A percentile compares a stretch with the other conserved stretches of the same genome.
Evolutionary conservation across 2,329 filamentous ascomycete species (phyloP).

Genomic region (Annulohypoxylon truncatum): DNA sequence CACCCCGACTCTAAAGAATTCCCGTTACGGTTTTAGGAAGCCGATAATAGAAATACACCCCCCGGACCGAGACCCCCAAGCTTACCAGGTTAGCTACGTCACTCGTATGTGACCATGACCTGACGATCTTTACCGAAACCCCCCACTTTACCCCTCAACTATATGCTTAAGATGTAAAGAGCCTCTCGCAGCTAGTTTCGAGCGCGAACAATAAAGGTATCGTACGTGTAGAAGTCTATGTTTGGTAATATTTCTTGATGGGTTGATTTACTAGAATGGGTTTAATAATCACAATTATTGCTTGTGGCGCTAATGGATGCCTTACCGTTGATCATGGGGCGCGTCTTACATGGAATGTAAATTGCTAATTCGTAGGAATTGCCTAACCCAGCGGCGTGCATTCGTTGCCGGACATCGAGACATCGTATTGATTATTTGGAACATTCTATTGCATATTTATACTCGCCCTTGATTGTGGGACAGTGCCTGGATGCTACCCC

Average conservation of each 20-base stretch:
- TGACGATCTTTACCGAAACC: slow-evolving; percentile 37
- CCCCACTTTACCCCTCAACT: slow-evolving; percentile 37
- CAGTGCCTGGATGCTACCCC: slow-evolving; percentile 38
- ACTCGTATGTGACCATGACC: slow-evolving; percentile 37
- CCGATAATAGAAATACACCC: slow-evolving; percentile 15
- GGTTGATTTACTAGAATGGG: background rate
- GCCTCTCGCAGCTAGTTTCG: slow-evolving; percentile 27
- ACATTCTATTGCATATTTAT: slow-evolving; percentile 34
- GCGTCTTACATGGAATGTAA: slow-evolving; percentile 31
- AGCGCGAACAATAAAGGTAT: background rate
- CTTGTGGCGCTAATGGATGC: slow-evolving; percentile 21
- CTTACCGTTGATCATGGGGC: slow-evolving; percentile 34
- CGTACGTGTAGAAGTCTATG: slow-evolving; percentile 20
- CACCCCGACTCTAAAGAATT: background rate
- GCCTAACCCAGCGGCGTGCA: slow-evolving; percentile 40
- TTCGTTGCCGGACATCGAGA: slow-evolving; percentile 13
- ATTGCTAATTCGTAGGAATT: slow-evolving; percentile 35
- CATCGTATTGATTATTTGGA: slow-evolving; percentile 17
- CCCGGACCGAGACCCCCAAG: slow-evolving; percentile 22
- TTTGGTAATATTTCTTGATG: slow-evolving; percentile 15
- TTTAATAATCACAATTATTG: slow-evolving; percentile 3
- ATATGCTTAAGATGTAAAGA: slow-evolving; percentile 15
- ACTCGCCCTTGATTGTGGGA: slow-evolving; percentile 21
- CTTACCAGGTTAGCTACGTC: slow-evolving; percentile 32
- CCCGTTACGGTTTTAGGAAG: slow-evolving; percentile 18